Base-by-base conservation (phyloP, 2,329 filamentous ascomycete species). In the Penicillium crustosum region DNA sequence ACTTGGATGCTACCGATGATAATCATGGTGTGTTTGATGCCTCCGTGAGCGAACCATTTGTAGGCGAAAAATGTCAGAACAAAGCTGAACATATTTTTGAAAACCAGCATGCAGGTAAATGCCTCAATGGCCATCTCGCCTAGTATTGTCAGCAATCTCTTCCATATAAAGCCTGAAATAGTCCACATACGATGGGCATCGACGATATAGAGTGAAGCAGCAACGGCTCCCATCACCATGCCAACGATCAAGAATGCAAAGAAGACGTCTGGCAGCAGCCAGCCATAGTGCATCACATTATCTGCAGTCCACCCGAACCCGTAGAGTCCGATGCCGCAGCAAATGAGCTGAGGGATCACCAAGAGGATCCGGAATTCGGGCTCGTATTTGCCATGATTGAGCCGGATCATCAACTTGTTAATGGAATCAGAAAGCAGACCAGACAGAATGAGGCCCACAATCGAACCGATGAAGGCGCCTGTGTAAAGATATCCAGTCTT, bases 11-110 rank as follows among this genome's bases (percentile, higher is more conserved):
- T 89, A 2, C 85, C 87, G 47, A 96, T 83, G 21, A 84, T 82
- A 53, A 89, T 82, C 75, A 97, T 93, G 0, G 84, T 78, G 23
- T 68, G 68, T 47, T 82, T 81, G 59, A 86, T 84, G 2, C 85
- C 85, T 9, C 72, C 70, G 0, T 77, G 64, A 10, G 89, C 81
- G 27, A 96, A 81, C 93, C 93, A 97, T 57, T 92, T 81, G 68
- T 91, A 96, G 1, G 91, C 91, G 65, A 85, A 89, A 72, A 88
- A 95, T 0, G 93, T 96, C 55, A 97, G 79, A 7, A 86, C 85
- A 68, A 95, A 97, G 61, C 88, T 90, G 78, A 97, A 96, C 61
- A 97, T 83, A 75, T 97, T 96, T 77, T 97, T 97, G 81, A 97
- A 96, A 53, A 96, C 87, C 63, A 96, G 83, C 72, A 94, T 84